A percentile compares a stretch with the other conserved stretches of the same genome.
Evolutionary conservation across 2,329 filamentous ascomycete species (phyloP).

Genomic region (Colletotrichum cordylinicola): DNA sequence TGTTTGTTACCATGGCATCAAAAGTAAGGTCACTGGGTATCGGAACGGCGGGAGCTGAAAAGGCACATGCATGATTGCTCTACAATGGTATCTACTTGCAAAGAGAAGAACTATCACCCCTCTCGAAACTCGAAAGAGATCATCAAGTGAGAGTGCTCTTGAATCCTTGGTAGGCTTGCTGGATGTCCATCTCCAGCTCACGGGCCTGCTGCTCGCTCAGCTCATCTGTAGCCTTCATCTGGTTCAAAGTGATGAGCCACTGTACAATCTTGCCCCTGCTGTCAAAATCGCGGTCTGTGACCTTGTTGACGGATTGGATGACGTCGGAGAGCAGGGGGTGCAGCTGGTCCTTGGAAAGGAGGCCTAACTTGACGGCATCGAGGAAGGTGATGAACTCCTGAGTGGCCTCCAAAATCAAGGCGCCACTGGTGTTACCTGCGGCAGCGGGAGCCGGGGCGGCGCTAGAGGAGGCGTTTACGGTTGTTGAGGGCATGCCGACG

Average conservation of each 20-base stretch:
- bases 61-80: neutral
- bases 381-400: slow-evolving; percentile 99
- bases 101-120: neutral
- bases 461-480: slow-evolving; percentile 61
- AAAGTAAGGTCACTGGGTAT: neutral
- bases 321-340: slow-evolving; percentile 94
- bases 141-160: slow-evolving; percentile 75
- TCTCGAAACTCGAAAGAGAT: neutral
- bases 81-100: slow-evolving; percentile 5
- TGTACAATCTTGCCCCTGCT: slow-evolving; percentile 96
- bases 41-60: neutral
- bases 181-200: slow-evolving; percentile 91
- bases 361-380: slow-evolving; percentile 89
- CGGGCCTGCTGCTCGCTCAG: slow-evolving; percentile 85
- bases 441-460: slow-evolving; percentile 47
- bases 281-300: slow-evolving; percentile 94
- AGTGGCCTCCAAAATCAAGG: slow-evolving; percentile 85
- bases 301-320: slow-evolving; percentile 96
- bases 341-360: slow-evolving; percentile 94
- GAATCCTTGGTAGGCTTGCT: slow-evolving; percentile 93
- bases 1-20: neutral
- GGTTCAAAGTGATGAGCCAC: slow-evolving; percentile 96
- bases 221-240: slow-evolving; percentile 96
- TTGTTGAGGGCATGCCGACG: slow-evolving; percentile 90
- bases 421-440: slow-evolving; percentile 56